Percentiles rank a stretch among this genome's conserved stretches.
Evolutionary conservation across 2,329 filamentous ascomycete genomes (phyloP).

Genomic region (Colletotrichum coccodes): DNA sequence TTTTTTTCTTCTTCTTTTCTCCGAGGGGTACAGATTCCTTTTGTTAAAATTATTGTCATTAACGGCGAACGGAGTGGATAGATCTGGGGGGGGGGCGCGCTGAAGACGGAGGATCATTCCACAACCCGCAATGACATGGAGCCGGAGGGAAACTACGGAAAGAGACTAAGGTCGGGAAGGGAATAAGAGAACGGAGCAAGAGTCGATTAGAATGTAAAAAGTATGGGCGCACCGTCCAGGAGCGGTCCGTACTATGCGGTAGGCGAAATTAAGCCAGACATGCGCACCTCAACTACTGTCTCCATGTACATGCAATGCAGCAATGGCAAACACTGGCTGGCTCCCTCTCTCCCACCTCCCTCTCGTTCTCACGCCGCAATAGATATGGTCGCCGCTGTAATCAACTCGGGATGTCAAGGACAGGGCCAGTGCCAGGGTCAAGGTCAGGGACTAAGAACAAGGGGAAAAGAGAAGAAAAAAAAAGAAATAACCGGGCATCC

Average conservation of each 20-base stretch:
- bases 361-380: neutral
- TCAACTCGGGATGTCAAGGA: conserved; percentile 2
- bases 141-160: neutral
- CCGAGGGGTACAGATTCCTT: neutral
- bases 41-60: conserved; percentile 11
- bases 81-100: neutral
- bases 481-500: neutral
- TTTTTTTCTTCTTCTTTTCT: neutral
- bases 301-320: too few relatives aligned
- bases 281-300: neutral
- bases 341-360: neutral
- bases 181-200: neutral
- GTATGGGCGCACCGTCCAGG: conserved; percentile 1
- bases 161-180: neutral
- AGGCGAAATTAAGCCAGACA: conserved; percentile 27
- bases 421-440: neutral
- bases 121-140: conserved; percentile 19
- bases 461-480: neutral
- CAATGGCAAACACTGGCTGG: too few relatives aligned
- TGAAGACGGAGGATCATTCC: conserved; percentile 13
- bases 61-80: conserved; percentile 24
- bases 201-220: neutral
- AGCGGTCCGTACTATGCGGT: conserved; percentile 20
- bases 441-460: neutral
- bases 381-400: neutral